Evolutionary conservation across 1,284 basidiomycete genomes (phyloP), one percentile per base, ranked within the genome.

Genomic region (Boletellus deceptivus): DNA sequence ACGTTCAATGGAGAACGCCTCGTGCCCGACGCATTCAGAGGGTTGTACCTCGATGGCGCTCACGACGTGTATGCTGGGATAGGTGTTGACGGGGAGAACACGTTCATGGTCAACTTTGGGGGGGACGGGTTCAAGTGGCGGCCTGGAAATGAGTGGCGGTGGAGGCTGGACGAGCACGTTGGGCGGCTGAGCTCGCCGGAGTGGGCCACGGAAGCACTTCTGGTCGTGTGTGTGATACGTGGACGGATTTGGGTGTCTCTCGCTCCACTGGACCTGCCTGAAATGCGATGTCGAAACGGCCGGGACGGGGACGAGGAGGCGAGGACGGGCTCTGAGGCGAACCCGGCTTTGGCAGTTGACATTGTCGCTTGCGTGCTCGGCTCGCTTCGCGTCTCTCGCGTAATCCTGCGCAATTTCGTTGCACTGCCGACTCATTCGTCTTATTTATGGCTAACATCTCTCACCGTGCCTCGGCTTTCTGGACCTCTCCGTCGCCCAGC

Each of bases 41-140:
- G 82, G 0, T 59, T 82, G 37, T 86, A 83, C 57, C 58, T 83
- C 7, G 73, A 77, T 11, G 62, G 64, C 2, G 52, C 56, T 13
- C 64, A 75, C 49, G 85, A 87, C 59, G 82, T 83, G 14, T 86
- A 82, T 62, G 84, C 80, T 5, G 82, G 82, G 3, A 71, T 87
- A 10, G 84, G 85, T 0, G 73, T 85, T 3, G 74, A 77, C 33
- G 83, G 83, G 5, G 62, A 63, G 42, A 79, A 75, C 50, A 69
- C 76, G 14, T 73, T 85, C 20, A 74, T 80, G 35, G 78, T 87
- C 16, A 86, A 86, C 61, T 86, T 87, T 67, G 84, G 85, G 0
- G 75, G 73, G 3, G 73, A 75, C 29, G 37, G 67, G 37, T 86
- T 86, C 55, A 69, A 61, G 56, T 87, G 85, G 84, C 68, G 71